phyloP scores from a whole-genome alignment of 495 filamentous ascomycete genomes.

The Hypoxylon cercidicola region DNA sequence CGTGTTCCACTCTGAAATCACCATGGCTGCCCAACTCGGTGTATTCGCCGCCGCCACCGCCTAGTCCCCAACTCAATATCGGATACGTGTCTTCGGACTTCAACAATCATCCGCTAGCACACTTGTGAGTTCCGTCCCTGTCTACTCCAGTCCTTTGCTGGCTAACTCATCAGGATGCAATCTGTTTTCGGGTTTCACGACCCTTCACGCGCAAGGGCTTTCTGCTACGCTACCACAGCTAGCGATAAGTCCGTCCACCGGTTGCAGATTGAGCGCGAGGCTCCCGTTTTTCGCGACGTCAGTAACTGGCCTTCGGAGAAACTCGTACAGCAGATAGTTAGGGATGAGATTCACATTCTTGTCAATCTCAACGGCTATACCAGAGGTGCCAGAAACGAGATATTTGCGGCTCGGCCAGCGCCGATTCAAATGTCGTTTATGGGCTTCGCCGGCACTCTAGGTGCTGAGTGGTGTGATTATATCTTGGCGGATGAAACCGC shows the following conservation, averaged over 20 bases:
- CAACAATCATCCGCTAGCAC: constrained; percentile 97
- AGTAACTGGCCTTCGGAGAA: constrained; percentile 86
- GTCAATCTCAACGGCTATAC: constrained; percentile 99
- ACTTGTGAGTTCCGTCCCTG: constrained; percentile 63
- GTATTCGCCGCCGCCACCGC: constrained; percentile 84
- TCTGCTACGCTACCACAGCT: constrained; percentile 95
- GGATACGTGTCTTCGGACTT: constrained; percentile 99
- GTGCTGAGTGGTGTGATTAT: constrained; percentile 99
- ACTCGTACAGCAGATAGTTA: constrained; percentile 87
- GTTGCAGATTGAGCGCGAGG: constrained; percentile 92
- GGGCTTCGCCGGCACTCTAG: constrained; percentile 96
- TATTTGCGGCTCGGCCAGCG: constrained; percentile 93
- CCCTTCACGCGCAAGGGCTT: constrained; percentile 75
- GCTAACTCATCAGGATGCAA: constrained; percentile 73
- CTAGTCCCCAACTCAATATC: constrained; percentile 83
- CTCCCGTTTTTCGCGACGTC: constrained; percentile 90
- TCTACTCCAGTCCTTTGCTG: not conserved
- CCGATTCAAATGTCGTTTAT: constrained; percentile 99
- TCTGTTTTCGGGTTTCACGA: constrained; percentile 97
- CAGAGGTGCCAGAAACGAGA: constrained; percentile 93
- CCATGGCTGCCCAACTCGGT: constrained; percentile 87
- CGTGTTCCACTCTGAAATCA: constrained; percentile 83
- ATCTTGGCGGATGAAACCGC: constrained; percentile 90
- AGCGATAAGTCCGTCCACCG: constrained; percentile 93
- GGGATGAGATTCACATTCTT: constrained; percentile 95